Percentiles rank a stretch among this genome's conserved stretches.
Conservation (phyloP, 495 filamentous ascomycete genomes). For the Terfezia claveryi region DNA sequence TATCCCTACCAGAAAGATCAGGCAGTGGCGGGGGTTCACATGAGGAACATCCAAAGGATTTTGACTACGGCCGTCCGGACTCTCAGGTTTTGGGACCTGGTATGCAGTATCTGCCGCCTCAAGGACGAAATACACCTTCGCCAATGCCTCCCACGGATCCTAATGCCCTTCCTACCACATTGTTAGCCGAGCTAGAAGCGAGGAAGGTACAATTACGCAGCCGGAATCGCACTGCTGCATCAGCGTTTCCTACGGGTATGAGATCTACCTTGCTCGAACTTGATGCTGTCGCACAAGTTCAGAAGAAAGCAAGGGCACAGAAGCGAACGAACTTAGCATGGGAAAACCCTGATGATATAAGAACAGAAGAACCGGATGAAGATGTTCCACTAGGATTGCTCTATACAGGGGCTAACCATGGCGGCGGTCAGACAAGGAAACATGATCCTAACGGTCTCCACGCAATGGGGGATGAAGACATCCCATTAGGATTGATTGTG, state of each 20-base stretch:
- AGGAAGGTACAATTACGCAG: slow-evolving; percentile 65
- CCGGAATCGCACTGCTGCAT: slow-evolving; percentile 45
- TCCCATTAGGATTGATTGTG: slow-evolving; percentile 70
- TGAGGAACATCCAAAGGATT: neutral
- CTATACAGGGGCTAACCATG: slow-evolving; percentile 26
- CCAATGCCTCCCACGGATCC: neutral
- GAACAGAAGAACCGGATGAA: slow-evolving; percentile 39
- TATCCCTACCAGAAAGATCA: neutral
- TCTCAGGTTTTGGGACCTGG: neutral
- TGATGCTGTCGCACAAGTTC: slow-evolving; percentile 73
- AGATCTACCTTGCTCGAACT: slow-evolving; percentile 77
- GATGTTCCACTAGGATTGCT: slow-evolving; percentile 72
- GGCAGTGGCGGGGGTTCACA: neutral
- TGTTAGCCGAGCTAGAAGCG: slow-evolving; percentile 77
- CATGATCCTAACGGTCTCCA: neutral
- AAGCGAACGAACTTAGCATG: slow-evolving; percentile 71
- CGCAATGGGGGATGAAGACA: slow-evolving; percentile 28
- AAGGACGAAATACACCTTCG: neutral
- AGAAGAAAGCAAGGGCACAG: slow-evolving; percentile 48
- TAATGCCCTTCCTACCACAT: slow-evolving; percentile 45
- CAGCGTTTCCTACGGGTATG: slow-evolving; percentile 49
- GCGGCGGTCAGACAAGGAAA: slow-evolving; percentile 28
- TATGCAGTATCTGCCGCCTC: neutral
- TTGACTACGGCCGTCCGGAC: neutral
- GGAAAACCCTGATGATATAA: slow-evolving; percentile 44